phyloP scores from a whole-genome alignment of 75 land plant genomes.

The Cryptomeria japonica region DNA sequence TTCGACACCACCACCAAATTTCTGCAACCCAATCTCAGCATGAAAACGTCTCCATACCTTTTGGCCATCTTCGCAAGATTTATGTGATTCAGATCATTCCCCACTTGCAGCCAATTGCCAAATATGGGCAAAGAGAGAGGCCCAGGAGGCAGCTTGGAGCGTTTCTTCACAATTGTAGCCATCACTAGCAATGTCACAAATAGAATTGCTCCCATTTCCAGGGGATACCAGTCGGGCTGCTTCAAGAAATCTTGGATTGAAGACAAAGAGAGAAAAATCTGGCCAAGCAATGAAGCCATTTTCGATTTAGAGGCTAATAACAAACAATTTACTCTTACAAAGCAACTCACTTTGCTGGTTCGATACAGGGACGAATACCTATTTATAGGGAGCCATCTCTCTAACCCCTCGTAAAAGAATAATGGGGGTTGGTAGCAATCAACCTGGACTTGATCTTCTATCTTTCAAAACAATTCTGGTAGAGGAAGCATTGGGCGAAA shows the following conservation, averaged over 20 bases:
- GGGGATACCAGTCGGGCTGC: not conserved
- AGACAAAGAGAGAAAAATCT: not conserved
- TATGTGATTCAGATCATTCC: constrained; percentile 64
- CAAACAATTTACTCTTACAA: not conserved
- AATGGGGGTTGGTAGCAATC: not conserved
- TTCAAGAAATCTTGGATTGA: not conserved
- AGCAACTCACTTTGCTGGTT: not conserved
- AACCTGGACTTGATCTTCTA: too few species aligned
- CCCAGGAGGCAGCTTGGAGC: constrained; percentile 63
- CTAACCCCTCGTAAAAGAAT: not conserved
- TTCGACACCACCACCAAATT: constrained; percentile 37
- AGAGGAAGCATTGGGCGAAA: too few species aligned
- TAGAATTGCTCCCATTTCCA: not conserved
- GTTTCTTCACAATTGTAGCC: not conserved
- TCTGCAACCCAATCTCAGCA: constrained; percentile 39
- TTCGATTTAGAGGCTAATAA: not conserved
- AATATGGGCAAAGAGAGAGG: constrained; percentile 63
- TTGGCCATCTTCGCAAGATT: constrained; percentile 29
- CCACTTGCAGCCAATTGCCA: constrained; percentile 80
- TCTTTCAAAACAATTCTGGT: too few species aligned
- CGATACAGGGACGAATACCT: too few species aligned
- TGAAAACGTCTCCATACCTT: constrained; percentile 42
- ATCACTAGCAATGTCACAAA: not conserved
- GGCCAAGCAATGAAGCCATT: not conserved
- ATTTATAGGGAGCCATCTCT: not conserved